Evolutionary conservation across 148 eudicot species (phyloP).

Genomic region (Cornus kousa): DNA sequence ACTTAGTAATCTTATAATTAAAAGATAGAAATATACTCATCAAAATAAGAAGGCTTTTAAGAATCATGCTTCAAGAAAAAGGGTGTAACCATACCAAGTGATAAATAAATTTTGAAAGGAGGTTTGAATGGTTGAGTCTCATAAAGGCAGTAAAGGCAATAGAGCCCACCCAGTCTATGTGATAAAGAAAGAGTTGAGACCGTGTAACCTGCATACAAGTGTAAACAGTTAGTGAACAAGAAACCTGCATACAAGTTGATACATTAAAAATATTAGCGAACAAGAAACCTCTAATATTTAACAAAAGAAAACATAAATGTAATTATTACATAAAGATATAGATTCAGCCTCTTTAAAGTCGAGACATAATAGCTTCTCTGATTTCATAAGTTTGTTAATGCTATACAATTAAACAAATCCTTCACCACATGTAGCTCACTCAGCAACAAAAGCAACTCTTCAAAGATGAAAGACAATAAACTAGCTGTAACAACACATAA

Average conservation of each 20-base stretch:
- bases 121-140: constrained; percentile 91
- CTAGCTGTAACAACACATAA: not conserved
- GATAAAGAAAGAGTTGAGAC: constrained; percentile 39
- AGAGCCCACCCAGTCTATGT: constrained; percentile 70
- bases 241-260: constrained; percentile 36
- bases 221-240: not conserved
- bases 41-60: not conserved
- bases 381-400: too few species aligned
- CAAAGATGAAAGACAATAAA: not conserved
- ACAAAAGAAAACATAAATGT: not conserved
- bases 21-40: not conserved
- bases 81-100: constrained; percentile 50
- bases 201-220: constrained; percentile 52
- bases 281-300: not conserved
- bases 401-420: not conserved
- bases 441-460: not conserved
- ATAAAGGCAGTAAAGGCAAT: constrained; percentile 74
- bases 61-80: not conserved
- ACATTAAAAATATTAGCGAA: not conserved
- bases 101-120: constrained; percentile 65
- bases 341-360: not conserved
- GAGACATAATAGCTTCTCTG: too few species aligned
- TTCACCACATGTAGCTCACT: not conserved
- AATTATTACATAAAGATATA: too few species aligned
- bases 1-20: not conserved